Evolutionary conservation across 805 yeast genomes (phyloP), one percentile per base, ranked within the genome.

Genomic region (Candida xyloterini): DNA sequence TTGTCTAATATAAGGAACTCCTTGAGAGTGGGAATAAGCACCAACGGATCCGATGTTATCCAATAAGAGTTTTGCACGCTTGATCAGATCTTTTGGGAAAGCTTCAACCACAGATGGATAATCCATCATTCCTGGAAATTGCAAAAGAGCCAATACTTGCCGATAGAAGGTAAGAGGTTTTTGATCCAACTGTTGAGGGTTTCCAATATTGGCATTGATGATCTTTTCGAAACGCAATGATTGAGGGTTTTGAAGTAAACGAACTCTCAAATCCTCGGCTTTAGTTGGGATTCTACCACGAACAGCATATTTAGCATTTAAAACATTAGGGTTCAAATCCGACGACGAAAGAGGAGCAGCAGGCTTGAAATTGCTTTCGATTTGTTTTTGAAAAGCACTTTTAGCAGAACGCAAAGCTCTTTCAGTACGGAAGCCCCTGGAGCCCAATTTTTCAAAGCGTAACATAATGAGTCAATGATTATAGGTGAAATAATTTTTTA

Each of bases 131-230:
- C 71, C 76, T 1, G 99, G 98, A 60, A 86, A 84, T 65, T 93
- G 96, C 52, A 91, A 66, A 30, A 90, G 63, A 0, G 97, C 78
- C 44, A 91, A 68, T 4, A 90, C 95, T 60, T 90, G 95, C 54
- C 99, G 76, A 65, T 88, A 90, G 70, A 93, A 93, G n/a, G 95
- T 86, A 53, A 93, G 71, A 1, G 99, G 99, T 55, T 81, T 75
- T 63, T 93, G 99, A 52, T 88, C 91, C 58, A 93, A 72, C 61
- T 91, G 98, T 65, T 93, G 99, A 2, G 99, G 99, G 60, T 93
- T 93, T 22, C 99, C 99, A 47, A 93, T 93, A 60, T 93, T 93
- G 48, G 96, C 93, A 55, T 79, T 81, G 59, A 95, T 84, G 53
- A 93, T 85, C 44, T 75, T 68, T 30, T 74, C 65, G 58, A 89